Conservation (phyloP, 805 yeast genomes). For the Candida ipomoeae region DNA sequence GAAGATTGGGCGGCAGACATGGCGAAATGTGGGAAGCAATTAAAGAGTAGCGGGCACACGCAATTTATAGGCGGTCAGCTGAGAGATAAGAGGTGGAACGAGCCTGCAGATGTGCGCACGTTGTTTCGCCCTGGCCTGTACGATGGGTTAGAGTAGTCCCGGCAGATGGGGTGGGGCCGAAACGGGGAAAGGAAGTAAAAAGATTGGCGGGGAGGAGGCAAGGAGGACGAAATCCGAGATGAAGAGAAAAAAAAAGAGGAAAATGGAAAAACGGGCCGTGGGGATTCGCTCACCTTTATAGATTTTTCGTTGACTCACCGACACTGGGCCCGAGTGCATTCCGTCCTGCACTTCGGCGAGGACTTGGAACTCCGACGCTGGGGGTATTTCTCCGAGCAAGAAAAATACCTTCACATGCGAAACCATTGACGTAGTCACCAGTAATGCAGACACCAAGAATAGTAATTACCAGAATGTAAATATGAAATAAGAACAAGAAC, state of each 20-base stretch:
- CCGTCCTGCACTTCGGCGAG: conserved; percentile 3
- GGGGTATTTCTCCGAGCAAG: conserved; percentile 6
- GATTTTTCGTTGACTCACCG: not conserved
- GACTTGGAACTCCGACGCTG: conserved; percentile 5
- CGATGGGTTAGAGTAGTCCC: conserved; percentile 1
- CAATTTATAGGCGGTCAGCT: conserved; percentile 1
- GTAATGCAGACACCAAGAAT: too few relatives aligned
- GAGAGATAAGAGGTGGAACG: conserved; percentile 2
- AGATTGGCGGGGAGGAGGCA: not conserved
- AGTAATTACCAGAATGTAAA: too few relatives aligned
- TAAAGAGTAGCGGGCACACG: not conserved
- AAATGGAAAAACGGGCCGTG: not conserved
- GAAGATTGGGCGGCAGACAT: not conserved
- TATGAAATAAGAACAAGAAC: too few relatives aligned
- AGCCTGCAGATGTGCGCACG: conserved; percentile 3
- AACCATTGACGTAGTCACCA: not conserved
- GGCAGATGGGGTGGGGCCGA: not conserved
- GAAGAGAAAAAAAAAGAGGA: not conserved
- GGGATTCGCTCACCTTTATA: not conserved
- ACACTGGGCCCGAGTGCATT: not conserved
- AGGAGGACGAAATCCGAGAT: not conserved
- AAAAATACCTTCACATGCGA: conserved; percentile 1
- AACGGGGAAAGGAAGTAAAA: not conserved
- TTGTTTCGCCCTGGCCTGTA: not conserved
- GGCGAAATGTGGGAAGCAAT: not conserved